Evolutionary conservation across 768 basidiomycete species (phyloP).

Genomic region (Lactarius tabidus): DNA sequence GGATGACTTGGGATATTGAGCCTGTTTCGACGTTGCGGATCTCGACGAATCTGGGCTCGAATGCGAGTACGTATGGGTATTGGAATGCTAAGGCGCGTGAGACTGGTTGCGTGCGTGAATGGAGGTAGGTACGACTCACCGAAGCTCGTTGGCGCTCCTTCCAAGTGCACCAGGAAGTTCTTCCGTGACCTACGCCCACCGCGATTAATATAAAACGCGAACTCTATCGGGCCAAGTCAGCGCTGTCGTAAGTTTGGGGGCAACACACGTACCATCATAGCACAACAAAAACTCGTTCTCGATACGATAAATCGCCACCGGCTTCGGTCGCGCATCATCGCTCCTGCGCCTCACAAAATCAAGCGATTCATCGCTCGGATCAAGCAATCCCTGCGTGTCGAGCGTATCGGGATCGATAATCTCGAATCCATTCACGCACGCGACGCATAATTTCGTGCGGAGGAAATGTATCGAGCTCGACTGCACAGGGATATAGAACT

Average conservation of each 20-base stretch:
- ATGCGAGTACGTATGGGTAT: slow-evolving; percentile 94
- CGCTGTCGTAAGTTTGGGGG: no score
- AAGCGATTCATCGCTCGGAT: slow-evolving; percentile 84
- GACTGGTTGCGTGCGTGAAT: background rate
- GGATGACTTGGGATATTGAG: slow-evolving; percentile 88
- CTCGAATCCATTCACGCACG: slow-evolving; percentile 96
- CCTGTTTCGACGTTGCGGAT: slow-evolving; percentile 95
- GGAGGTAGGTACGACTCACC: slow-evolving; percentile 54
- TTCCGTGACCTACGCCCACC: slow-evolving; percentile 87
- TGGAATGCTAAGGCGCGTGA: slow-evolving; percentile 64
- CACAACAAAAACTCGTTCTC: slow-evolving; percentile 96
- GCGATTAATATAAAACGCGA: slow-evolving; percentile 98
- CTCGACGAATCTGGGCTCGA: slow-evolving; percentile 95
- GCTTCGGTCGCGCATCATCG: no score
- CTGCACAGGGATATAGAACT: no score
- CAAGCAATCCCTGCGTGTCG: slow-evolving; percentile 93
- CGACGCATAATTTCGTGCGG: no score
- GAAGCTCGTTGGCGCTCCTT: slow-evolving; percentile 86
- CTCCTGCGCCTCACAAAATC: slow-evolving; percentile 93
- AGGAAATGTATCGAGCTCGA: no score
- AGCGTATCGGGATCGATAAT: slow-evolving; percentile 96
- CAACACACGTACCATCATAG: slow-evolving; percentile 89
- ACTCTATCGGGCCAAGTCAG: slow-evolving; percentile 57
- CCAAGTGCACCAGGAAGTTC: no score
- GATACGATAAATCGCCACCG: slow-evolving; percentile 96